Conservation (phyloP, 495 filamentous ascomycete species). For the Annulohypoxylon maeteangense region DNA sequence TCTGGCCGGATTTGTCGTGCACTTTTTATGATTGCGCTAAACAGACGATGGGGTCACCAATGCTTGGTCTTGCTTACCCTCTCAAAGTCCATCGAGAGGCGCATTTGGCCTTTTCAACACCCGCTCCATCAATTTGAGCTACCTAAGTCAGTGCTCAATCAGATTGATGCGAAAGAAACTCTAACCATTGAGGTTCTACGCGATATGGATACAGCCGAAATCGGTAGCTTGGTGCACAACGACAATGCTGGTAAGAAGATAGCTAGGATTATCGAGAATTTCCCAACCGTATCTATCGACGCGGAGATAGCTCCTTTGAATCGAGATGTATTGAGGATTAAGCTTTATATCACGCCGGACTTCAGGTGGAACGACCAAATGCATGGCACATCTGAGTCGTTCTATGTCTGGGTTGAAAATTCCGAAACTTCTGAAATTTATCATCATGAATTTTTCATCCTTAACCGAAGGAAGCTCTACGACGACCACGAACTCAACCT, state of each 20-base stretch:
- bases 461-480: constrained; percentile 86
- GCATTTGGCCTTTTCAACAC: constrained; percentile 93
- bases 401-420: constrained; percentile 99
- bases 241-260: constrained; percentile 83
- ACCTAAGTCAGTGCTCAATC: constrained; percentile 80
- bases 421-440: constrained; percentile 98
- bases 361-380: constrained; percentile 97
- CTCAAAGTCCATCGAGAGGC: constrained; percentile 96
- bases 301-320: constrained; percentile 96
- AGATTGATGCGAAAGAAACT: constrained; percentile 81
- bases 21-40: constrained; percentile 96
- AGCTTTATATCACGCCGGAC: constrained; percentile 84
- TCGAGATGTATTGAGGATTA: constrained; percentile 89
- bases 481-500: constrained; percentile 98
- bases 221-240: constrained; percentile 93
- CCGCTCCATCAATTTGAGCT: constrained; percentile 96
- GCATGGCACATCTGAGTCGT: constrained; percentile 93
- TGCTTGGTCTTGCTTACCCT: constrained; percentile 88
- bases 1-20: constrained; percentile 92
- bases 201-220: constrained; percentile 92
- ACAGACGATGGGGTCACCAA: constrained; percentile 92
- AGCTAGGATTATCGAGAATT: constrained; percentile 83
- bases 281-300: constrained; percentile 90
- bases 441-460: constrained; percentile 96
- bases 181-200: constrained; percentile 81